A percentile compares a stretch with the other conserved stretches of the same genome.
These are phyloP conservation scores for Skeletonema menzelii DNA, from an alignment of 108 stramenopile species.

Conservation along the genomic window DNA sequence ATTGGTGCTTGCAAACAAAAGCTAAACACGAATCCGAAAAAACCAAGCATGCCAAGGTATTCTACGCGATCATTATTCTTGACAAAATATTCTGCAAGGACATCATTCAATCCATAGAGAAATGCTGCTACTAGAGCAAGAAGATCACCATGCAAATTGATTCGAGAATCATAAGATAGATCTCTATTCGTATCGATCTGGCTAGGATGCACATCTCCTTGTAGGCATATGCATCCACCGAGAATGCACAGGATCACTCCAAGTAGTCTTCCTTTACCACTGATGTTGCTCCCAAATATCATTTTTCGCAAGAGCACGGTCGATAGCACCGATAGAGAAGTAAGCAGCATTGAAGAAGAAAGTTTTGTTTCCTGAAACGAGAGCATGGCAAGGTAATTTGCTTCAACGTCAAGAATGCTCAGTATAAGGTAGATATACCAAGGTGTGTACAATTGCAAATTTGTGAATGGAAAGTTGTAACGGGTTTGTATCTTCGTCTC, in stretches of 20 bases:
- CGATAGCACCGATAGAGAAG: constrained; percentile 35
- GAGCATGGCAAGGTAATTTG: constrained; percentile 85
- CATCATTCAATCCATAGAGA: constrained; percentile 67
- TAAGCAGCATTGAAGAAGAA: constrained; percentile 51
- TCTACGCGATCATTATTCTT: constrained; percentile 66
- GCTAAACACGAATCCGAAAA: constrained; percentile 62
- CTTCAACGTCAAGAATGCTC: constrained; percentile 90
- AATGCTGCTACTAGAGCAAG: constrained; percentile 60
- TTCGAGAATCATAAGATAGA: background rate
- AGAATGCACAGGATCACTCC: constrained; percentile 36
- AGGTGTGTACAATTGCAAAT: constrained; percentile 46
- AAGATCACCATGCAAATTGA: constrained; percentile 49
- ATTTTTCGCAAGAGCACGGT: constrained; percentile 28
- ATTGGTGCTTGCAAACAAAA: constrained; percentile 42
- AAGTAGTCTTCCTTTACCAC: constrained; percentile 10
- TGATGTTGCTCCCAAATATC: constrained; percentile 16
- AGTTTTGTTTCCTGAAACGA: constrained; percentile 83
- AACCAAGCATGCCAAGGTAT: constrained; percentile 76
- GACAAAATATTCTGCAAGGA: constrained; percentile 61
- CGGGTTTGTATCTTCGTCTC: constrained; percentile 1
- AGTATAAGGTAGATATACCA: constrained; percentile 60
- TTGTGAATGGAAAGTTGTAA: constrained; percentile 28
- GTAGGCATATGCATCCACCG: constrained; percentile 35
- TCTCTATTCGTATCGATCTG: background rate
- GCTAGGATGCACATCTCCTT: constrained; percentile 13